Conservation (phyloP, 768 basidiomycete species). For the Phaffia tasmanica region DNA sequence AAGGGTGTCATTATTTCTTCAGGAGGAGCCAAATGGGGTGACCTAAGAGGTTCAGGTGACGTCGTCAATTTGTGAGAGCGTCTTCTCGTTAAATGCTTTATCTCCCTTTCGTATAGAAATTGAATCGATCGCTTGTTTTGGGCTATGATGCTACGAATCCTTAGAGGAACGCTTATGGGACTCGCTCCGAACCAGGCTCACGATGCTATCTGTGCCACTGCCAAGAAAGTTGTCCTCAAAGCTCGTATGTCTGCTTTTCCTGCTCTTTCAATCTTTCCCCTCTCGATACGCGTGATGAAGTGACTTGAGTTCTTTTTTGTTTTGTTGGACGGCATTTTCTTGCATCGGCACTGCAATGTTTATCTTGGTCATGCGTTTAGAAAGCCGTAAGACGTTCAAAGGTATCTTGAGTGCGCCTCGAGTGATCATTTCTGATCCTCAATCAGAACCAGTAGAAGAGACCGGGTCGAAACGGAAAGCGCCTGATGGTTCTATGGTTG, state of each 20-base stretch:
- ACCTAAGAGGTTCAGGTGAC: conserved; percentile 4
- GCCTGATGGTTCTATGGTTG: too few species aligned
- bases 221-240: conserved; percentile 23
- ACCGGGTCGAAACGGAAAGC: too few species aligned
- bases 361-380: too few species aligned
- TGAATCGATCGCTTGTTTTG: background rate
- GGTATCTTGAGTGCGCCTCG: too few species aligned
- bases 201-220: conserved; percentile 2
- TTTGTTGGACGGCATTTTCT: too few species aligned
- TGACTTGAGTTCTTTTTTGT: too few species aligned
- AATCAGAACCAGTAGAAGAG: background rate
- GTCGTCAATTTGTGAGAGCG: conserved; percentile 13
- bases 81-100: background rate
- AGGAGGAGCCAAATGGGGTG: conserved; percentile 14
- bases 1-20: conserved; percentile 21
- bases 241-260: conserved; percentile 16
- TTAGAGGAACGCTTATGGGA: conserved; percentile 21
- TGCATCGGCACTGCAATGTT: too few species aligned
- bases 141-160: background rate
- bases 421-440: too few species aligned
- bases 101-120: background rate
- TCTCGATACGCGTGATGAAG: too few species aligned
- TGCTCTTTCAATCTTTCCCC: too few species aligned
- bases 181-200: conserved; percentile 12
- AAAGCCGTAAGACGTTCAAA: too few species aligned